phyloP scores from a whole-genome alignment of 257 asterid genomes.

The Gentiana straminea region DNA sequence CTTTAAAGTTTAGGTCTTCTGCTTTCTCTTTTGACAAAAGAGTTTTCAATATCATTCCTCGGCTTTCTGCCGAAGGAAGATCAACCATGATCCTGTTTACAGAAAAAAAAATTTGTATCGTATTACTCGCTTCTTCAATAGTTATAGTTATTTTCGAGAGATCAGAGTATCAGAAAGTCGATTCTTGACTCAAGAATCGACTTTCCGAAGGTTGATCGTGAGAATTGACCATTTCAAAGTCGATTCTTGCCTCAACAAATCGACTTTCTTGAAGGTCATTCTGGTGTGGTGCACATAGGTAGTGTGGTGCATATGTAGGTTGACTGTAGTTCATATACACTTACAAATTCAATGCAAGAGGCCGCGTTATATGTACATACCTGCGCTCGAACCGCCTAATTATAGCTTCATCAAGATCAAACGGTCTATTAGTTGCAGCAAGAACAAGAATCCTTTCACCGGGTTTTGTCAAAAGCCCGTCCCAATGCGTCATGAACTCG shows the following conservation, averaged over 20 bases:
- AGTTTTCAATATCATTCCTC: slow-evolving; percentile 87
- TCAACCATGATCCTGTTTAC: slow-evolving; percentile 80
- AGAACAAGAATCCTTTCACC: slow-evolving; percentile 96
- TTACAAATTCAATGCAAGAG: too few species aligned
- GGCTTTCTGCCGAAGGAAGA: slow-evolving; percentile 73
- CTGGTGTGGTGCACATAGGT: too few species aligned
- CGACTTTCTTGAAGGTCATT: too few species aligned
- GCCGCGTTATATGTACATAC: slow-evolving; percentile 24
- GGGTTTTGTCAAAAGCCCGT: slow-evolving; percentile 78
- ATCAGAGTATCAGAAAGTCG: too few species aligned
- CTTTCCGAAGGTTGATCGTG: too few species aligned
- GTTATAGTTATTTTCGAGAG: too few species aligned
- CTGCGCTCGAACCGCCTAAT: slow-evolving; percentile 97
- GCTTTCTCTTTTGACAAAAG: slow-evolving; percentile 76
- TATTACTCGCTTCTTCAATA: too few species aligned
- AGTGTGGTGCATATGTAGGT: too few species aligned
- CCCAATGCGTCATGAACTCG: slow-evolving; percentile 97
- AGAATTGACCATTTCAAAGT: too few species aligned
- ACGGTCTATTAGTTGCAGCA: slow-evolving; percentile 96
- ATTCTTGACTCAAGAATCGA: too few species aligned
- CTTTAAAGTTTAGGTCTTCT: slow-evolving; percentile 68
- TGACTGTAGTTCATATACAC: too few species aligned
- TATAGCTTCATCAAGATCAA: slow-evolving; percentile 99
- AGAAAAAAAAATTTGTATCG: slow-evolving; percentile 5
- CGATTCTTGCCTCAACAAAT: too few species aligned